Base-by-base conservation (phyloP, 306 rosid species). In the Argentina anserina region DNA sequence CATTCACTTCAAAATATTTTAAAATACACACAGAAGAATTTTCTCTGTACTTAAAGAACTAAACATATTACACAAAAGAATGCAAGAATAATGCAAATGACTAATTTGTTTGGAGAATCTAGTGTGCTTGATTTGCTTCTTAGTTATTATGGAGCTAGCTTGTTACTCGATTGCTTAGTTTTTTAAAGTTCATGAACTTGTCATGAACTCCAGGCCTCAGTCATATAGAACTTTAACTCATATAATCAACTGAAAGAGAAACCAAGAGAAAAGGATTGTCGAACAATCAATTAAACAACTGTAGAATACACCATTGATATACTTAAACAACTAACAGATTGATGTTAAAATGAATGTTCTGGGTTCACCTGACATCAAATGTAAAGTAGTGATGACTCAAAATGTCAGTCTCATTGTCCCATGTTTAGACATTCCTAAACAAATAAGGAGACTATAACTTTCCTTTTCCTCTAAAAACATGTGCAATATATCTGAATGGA, bases 61-160 rank as follows among this genome's bases (percentile, higher is more conserved):
- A 28, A 46, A 29, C 66, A 47, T 20, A 28, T 28, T 52, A 45
- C 6, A 49, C 64, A 46, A 28, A 59, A 67, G 76, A 69, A 73
- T 46, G 67, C 33, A 14, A 59, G 67, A 81, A 77, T 28, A 66
- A 43, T 25, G 33, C 33, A 0, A 56, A 50, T 2, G 26, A 7
- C 43, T 42, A n/a, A 15, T 7, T 65, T 66, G n/a, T n/a, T n/a
- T n/a, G n/a, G n/a, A n/a, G n/a, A n/a, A n/a, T n/a, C n/a, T n/a
- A n/a, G n/a, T n/a, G n/a, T 46, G 12, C 36, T 33, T 33, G 36
- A 33, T 23, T 7, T 29, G 31, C 31, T 63, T 58, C 70, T 60
- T 21, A 60, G 13, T 47, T 34, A 18, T 23, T 6, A 23, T 21
- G 17, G 50, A 59, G 40, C 59, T 14, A 56, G 14, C 20, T 23